phyloP scores from a whole-genome alignment of 352 stramenopile genomes.

The Globisporangium rhizosaccharum region DNA sequence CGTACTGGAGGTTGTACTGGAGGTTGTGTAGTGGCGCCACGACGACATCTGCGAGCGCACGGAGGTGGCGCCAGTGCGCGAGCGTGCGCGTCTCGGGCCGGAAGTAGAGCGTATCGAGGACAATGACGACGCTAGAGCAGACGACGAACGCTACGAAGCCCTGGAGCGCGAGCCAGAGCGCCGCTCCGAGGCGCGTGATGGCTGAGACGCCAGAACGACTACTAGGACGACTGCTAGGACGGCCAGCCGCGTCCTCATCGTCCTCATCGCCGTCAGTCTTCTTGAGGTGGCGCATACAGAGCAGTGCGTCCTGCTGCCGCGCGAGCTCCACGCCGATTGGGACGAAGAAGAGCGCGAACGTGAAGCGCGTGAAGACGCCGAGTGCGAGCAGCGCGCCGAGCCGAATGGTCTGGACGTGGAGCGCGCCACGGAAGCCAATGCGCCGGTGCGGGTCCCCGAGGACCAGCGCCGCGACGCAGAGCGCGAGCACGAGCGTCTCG shows the following conservation, averaged over 20 bases:
- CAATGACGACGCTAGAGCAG: slow-evolving; percentile 26
- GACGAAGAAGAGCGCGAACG: slow-evolving; percentile 80
- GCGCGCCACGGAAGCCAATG: slow-evolving; percentile 15
- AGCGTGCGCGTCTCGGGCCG: too few species aligned
- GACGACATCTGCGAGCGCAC: slow-evolving; percentile 25
- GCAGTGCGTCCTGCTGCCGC: slow-evolving; percentile 38
- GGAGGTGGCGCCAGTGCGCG: slow-evolving; percentile 2
- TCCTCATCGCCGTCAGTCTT: slow-evolving; percentile 21
- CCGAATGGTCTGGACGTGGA: slow-evolving; percentile 49
- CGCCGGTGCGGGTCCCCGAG: slow-evolving; percentile 40
- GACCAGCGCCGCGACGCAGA: slow-evolving; percentile 43
- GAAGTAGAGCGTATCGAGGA: too few species aligned
- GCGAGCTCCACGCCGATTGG: slow-evolving; percentile 63
- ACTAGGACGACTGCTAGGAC: too few species aligned
- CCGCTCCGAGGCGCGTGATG: slow-evolving; percentile 18
- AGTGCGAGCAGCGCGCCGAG: slow-evolving; percentile 64
- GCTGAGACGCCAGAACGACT: slow-evolving; percentile 2
- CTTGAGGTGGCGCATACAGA: slow-evolving; percentile 19
- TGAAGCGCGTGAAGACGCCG: slow-evolving; percentile 79
- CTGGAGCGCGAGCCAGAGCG: slow-evolving; percentile 27
- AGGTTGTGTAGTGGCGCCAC: slow-evolving; percentile 87
- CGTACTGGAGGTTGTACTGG: slow-evolving; percentile 87
- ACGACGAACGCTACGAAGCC: slow-evolving; percentile 42
- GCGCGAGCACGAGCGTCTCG: too few species aligned
- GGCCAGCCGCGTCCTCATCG: too few species aligned